Evolutionary conservation across 345 rosid genomes (phyloP), one percentile per base, ranked within the genome.

Genomic region (Iberis pinnata): DNA sequence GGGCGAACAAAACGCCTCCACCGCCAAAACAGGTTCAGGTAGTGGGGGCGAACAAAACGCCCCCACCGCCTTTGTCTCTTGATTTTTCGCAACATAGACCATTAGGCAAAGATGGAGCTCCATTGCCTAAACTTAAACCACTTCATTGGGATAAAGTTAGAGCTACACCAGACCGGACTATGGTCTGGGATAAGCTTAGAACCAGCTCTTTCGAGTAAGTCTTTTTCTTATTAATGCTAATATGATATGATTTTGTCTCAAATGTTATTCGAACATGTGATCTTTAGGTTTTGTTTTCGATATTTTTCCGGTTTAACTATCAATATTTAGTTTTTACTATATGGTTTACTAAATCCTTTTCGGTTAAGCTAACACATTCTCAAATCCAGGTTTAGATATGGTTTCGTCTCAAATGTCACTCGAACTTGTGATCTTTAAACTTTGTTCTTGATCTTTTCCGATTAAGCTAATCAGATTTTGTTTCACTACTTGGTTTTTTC

Each of bases 101-200:
- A 6, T 3, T 64, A 40, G 86, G 93, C 5, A 88, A 83, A 75
- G 87, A 83, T 43, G 94, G 97, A 75, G 49, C 67, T 22, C 82
- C 88, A 42, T 56, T 92, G 29, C 80, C 98, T 43, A 92, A 92
- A 70, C 42, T 92, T 67, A 92, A 92, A 77, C 98, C 98, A 4
- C 97, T 92, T 55, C 98, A 92, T 3, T 92, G 98, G 98, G 97
- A 92, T 83, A 92, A 88, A 77, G 98, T 92, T n/a, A 88, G 95
- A 69, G 97, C 97, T 41, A 70, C 82, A 53, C 84, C 94, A 4
- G 97, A 92, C 63, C 75, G 78, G 3, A 69, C 73, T 49, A 92
- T 76, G 90, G 98, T 85, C 22, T 92, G 98, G 98, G 97, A 92
- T 70, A 85, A 79, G 77, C 61, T 92, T 37, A 75, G 83, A 71